Evolutionary conservation across 441 rosid species (phyloP).

Genomic region (California macrophylla): DNA sequence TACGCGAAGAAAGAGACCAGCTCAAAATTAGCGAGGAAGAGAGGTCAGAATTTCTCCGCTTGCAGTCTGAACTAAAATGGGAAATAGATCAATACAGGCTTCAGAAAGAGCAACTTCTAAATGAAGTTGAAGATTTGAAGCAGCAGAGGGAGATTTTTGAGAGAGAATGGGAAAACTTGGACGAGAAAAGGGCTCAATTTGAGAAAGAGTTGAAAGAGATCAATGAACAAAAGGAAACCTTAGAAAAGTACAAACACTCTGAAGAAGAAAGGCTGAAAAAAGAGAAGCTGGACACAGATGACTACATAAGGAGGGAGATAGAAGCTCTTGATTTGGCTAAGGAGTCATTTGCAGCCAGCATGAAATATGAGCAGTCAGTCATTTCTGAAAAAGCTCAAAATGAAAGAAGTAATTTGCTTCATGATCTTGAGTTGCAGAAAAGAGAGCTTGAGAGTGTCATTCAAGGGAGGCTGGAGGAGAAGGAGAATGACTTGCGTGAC

Average conservation of each 20-base stretch:
- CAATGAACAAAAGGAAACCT: conserved; percentile 42
- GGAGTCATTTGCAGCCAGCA: conserved; percentile 53
- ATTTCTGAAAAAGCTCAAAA: conserved; percentile 53
- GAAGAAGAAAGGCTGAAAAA: conserved; percentile 61
- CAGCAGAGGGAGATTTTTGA: conserved; percentile 75
- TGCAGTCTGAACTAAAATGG: conserved; percentile 70
- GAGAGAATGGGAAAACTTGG: conserved; percentile 86
- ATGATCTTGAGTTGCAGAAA: conserved; percentile 57
- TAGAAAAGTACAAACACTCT: conserved; percentile 45
- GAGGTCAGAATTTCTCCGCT: conserved; percentile 53
- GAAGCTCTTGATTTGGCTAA: conserved; percentile 61
- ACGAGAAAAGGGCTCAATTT: conserved; percentile 54
- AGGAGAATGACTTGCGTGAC: conserved; percentile 48
- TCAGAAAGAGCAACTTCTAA: conserved; percentile 60
- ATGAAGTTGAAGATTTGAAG: conserved; percentile 81
- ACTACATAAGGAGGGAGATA: conserved; percentile 46
- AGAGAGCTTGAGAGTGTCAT: conserved; percentile 57
- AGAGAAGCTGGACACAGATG: conserved; percentile 45
- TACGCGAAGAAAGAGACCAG: conserved; percentile 46
- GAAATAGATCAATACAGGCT: conserved; percentile 62
- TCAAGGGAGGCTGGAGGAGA: conserved; percentile 50
- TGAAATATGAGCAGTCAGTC: conserved; percentile 58
- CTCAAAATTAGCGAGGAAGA: conserved; percentile 69
- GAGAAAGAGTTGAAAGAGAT: conserved; percentile 46
- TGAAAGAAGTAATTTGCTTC: conserved; percentile 62